Percentiles rank a stretch among this genome's conserved stretches.
Conservation (phyloP, 768 basidiomycete genomes). For the Pulveroboletus sp. region DNA sequence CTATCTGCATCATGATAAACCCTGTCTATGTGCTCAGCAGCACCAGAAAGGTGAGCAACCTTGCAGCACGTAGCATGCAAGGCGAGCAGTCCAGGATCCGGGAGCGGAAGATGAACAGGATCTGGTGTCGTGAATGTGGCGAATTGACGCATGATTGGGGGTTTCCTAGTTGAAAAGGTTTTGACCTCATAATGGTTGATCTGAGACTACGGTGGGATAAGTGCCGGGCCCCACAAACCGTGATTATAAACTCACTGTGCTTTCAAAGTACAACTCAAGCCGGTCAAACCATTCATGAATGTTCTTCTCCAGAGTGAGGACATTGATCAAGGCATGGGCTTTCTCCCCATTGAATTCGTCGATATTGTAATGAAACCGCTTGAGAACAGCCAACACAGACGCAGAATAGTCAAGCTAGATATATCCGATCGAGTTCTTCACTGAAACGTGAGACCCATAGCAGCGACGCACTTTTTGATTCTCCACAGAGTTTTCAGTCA, state of each 20-base stretch:
- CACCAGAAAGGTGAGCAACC: constrained; percentile 26
- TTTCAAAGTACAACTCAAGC: constrained; percentile 5
- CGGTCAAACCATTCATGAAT: constrained; percentile 2
- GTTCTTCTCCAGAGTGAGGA: neutral
- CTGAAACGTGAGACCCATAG: too few relatives aligned
- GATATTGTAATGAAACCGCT: constrained; percentile 2
- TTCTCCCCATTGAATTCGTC: neutral
- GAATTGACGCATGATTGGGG: neutral
- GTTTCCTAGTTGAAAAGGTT: neutral
- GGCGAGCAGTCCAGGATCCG: constrained; percentile 9
- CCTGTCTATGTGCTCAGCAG: constrained; percentile 17
- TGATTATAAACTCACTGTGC: neutral
- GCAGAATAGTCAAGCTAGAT: too few relatives aligned
- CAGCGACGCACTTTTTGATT: too few relatives aligned
- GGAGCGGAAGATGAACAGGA: constrained; percentile 11
- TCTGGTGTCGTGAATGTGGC: constrained; percentile 4
- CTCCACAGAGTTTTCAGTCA: too few relatives aligned
- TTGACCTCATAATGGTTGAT: constrained; percentile 7
- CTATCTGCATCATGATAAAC: constrained; percentile 5
- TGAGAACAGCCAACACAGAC: constrained; percentile 1
- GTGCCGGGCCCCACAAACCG: neutral
- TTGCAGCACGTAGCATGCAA: constrained; percentile 24
- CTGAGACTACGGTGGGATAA: neutral
- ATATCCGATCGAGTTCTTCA: too few relatives aligned
- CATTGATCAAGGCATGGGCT: constrained; percentile 8